Conservation (phyloP, 2,329 filamentous ascomycete genomes). For the Neonectria hederae region DNA sequence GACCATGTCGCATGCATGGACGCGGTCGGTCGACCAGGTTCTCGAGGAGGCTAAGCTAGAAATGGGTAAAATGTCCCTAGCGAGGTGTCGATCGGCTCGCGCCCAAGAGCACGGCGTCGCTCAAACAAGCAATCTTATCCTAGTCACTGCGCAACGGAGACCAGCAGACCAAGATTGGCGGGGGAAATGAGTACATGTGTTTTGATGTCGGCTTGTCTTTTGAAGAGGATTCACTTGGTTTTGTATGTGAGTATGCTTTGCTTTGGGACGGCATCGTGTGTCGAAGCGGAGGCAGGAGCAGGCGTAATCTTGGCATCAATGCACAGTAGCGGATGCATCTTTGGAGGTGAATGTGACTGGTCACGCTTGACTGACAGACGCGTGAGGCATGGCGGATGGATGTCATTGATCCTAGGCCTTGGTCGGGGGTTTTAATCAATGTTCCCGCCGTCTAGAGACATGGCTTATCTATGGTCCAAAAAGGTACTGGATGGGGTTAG, state of each 20-base stretch:
- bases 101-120: not conserved
- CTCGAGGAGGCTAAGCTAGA: slow-evolving; percentile 11
- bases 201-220: not conserved
- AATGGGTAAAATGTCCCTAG: slow-evolving; percentile 18
- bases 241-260: not conserved
- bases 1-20: slow-evolving; percentile 14
- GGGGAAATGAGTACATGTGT: not conserved
- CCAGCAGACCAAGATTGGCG: not conserved
- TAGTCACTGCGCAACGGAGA: not conserved
- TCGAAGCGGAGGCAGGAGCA: not conserved
- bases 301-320: not conserved
- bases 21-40: not conserved
- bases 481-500: slow-evolving; percentile 12
- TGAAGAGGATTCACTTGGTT: not conserved
- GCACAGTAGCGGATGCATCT: too few relatives aligned
- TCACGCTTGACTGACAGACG: too few relatives aligned
- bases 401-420: not conserved
- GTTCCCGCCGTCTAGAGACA: not conserved
- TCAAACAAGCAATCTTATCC: slow-evolving; percentile 8
- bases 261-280: not conserved
- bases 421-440: not conserved
- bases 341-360: too few relatives aligned
- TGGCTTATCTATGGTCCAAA: slow-evolving; percentile 16
- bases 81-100: slow-evolving; percentile 10
- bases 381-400: not conserved